Base-by-base conservation (phyloP, 768 basidiomycete species). In the Lactarius deliciosus region DNA sequence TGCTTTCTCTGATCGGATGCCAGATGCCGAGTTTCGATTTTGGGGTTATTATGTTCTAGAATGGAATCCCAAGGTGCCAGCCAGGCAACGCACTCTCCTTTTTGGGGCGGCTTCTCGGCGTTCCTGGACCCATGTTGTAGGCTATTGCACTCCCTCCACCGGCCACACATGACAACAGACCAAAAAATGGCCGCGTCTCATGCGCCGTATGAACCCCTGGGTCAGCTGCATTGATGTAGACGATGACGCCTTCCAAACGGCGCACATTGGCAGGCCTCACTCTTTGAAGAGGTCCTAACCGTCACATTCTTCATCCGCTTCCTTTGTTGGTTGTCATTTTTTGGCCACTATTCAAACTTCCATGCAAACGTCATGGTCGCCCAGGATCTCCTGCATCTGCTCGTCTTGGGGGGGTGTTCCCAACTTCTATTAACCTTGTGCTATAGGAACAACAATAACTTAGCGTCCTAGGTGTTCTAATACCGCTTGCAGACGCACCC, bases 1-100 rank as follows among this genome's bases (percentile, higher is more conserved):
- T 41, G 16, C 58, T 41, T 57, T 60, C 60, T 57, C 43, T 54
- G 60, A n/a, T 47, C 60, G 60, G 65, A 57, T 36, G 30, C 11
- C 45, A 47, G n/a, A 41, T 41, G 41, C n/a, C n/a, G 20, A 10
- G 4, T 47, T 45, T 47, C 10, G n/a, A 47, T 47, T 45, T 47
- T 22, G 45, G 20, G 47, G 47, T 50, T 22, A 22, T 22, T 11
- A 11, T 32, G 32, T 32, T 47, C n/a, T 3, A 22, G 1, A 13
- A 50, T 50, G 47, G 45, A 50, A 25, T 50, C 45, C 45, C n/a
- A 47, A n/a, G n/a, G n/a, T 47, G 10, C 43, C 43, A n/a, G 18
- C 41, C 20, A 18, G 41, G 8, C 9, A 45, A 45, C 45, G 45
- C n/a, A 22, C 20, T n/a, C 45, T 47, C 45, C 45, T 6, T 47